Base-by-base conservation (phyloP, 2,329 filamentous ascomycete genomes). In the Pseudogymnoascus sp. region DNA sequence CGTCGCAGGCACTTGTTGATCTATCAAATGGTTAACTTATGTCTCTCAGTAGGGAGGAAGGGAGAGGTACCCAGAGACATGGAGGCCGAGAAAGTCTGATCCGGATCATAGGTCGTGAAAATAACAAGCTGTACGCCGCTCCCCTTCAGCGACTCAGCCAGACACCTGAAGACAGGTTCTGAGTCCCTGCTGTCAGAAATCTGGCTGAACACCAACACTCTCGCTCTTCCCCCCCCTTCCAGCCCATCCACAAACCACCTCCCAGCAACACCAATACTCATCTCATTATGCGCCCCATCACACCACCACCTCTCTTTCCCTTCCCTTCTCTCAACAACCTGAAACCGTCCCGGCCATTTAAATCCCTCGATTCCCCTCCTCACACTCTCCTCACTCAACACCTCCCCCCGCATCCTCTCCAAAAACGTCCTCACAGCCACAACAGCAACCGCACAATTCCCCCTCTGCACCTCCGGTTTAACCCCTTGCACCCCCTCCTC, bases 251-350 rank as follows among this genome's bases (percentile, higher is more conserved):
- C 84, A 71, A 96, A 97, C 92, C 92, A 97, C 66, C 83, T 82
- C 0, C 87, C 88, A 4, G 90, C 90, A 69, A 89, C 83, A 68
- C 88, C 85, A 63, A 97, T 86, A 72, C 91, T 96, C 72, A 97
- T 92, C 2, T 90, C 80, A 0, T 67, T 71, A 64, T 70, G 68
- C 19, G 67, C 69, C 4, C 63, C 62, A 63, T 69, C 67, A 28
- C 70, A 33, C 61, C 62, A 69, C 68, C 68, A 71, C 13, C 62
- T 31, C 36, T 62, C 59, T 4, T 60, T 62, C 2, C 78, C 78
- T 63, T 84, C 81, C 2, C 73, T 67, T 67, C 82, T 47, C 42
- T 47, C 42, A 26, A 26, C 82, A 62, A 82, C 75, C 67, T 87
- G 83, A 72, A 92, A 97, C 31, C 93, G 83, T 4, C 93, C 93